These are phyloP conservation scores for Pythium graminicola DNA, from an alignment of 352 stramenopile species.

Conservation along the genomic window DNA sequence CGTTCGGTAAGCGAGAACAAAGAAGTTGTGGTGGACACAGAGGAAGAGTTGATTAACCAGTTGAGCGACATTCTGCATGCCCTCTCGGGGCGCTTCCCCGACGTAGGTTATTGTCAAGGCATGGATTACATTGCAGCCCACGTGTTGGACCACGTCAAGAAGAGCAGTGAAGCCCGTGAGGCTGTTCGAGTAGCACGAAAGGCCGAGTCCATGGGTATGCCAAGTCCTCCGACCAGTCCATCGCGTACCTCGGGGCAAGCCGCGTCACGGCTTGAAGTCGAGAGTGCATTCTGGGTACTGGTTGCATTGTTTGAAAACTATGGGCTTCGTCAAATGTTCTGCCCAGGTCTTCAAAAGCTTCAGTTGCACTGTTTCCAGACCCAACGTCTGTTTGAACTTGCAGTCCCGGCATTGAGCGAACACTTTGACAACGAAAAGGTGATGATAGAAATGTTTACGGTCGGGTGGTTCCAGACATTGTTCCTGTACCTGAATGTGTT, in stretches of 20 bases:
- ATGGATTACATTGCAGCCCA: constrained; percentile 87
- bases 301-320: constrained; percentile 80
- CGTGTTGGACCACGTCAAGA: constrained; percentile 77
- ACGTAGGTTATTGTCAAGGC: constrained; percentile 82
- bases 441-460: constrained; percentile 82
- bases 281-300: constrained; percentile 75
- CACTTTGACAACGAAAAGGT: constrained; percentile 78
- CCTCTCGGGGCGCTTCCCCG: constrained; percentile 65
- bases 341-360: constrained; percentile 56
- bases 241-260: constrained; percentile 23
- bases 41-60: constrained; percentile 69
- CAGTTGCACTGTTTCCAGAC: constrained; percentile 80
- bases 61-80: constrained; percentile 78
- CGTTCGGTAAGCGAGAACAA: constrained; percentile 47
- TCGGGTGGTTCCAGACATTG: constrained; percentile 86
- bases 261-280: constrained; percentile 46
- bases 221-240: constrained; percentile 27
- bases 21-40: constrained; percentile 39
- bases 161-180: constrained; percentile 40
- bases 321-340: constrained; percentile 72
- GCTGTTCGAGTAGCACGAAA: constrained; percentile 7
- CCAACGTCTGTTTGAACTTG: constrained; percentile 57
- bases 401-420: constrained; percentile 42
- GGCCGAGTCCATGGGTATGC: constrained; percentile 2
- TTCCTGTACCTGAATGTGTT: constrained; percentile 85